Conservation (phyloP, 2,329 filamentous ascomycete species). For the Trematosphaeria pertusa region DNA sequence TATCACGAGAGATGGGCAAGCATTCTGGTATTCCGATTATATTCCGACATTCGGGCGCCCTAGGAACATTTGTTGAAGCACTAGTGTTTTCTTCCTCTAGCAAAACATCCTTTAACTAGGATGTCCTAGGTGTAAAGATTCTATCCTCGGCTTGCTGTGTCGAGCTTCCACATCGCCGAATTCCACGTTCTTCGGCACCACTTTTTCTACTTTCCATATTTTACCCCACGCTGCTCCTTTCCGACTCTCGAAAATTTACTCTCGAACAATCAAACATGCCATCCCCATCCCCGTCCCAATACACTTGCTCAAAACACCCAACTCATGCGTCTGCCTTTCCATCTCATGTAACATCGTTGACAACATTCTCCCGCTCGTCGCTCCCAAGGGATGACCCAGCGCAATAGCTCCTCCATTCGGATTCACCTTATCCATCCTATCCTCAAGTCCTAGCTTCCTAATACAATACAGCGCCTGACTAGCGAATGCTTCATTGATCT, state of each 20-base stretch:
- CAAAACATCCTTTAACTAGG: not conserved
- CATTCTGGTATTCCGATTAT: not conserved
- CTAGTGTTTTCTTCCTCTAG: not conserved
- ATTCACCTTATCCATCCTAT: conserved; percentile 78
- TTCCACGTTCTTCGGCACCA: too few species aligned
- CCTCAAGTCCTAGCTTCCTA: conserved; percentile 71
- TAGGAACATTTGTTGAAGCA: too few species aligned
- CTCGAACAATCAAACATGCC: conserved; percentile 59
- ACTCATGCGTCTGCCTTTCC: conserved; percentile 70
- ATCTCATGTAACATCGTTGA: conserved; percentile 75
- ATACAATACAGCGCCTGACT: conserved; percentile 73
- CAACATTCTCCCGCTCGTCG: conserved; percentile 83
- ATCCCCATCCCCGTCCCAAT: conserved; percentile 62
- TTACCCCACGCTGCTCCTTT: not conserved
- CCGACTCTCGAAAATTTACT: conserved; percentile 34
- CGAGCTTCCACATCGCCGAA: too few species aligned
- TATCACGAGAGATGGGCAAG: not conserved
- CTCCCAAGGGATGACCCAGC: conserved; percentile 89
- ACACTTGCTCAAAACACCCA: conserved; percentile 93
- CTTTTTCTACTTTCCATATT: not conserved
- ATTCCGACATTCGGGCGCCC: not conserved
- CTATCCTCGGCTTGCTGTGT: too few species aligned
- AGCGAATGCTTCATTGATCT: conserved; percentile 86
- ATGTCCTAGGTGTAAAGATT: too few species aligned
- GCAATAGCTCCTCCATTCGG: conserved; percentile 93